Evolutionary conservation across 768 basidiomycete genomes (phyloP).

Genomic region (Psilocybe subaeruginosa): DNA sequence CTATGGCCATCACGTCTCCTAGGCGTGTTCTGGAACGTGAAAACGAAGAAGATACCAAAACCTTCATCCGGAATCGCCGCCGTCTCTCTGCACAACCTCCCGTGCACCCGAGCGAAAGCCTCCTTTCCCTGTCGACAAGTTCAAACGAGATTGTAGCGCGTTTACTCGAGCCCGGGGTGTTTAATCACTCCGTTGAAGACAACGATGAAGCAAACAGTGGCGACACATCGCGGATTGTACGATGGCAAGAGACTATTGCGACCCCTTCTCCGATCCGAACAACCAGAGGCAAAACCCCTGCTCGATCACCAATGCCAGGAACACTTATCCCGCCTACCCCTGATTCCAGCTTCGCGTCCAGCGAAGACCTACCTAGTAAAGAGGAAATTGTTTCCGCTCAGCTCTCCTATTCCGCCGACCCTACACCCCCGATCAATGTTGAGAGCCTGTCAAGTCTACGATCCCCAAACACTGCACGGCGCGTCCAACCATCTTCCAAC

Average conservation of each 20-base stretch:
- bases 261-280: constrained; percentile 22
- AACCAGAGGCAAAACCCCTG: constrained; percentile 26
- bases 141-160: constrained; percentile 49
- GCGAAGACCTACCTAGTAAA: constrained; percentile 2
- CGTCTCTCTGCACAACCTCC: constrained; percentile 29
- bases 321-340: constrained; percentile 54
- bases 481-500: constrained; percentile 26
- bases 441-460: constrained; percentile 13
- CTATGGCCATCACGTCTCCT: constrained; percentile 42
- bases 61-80: constrained; percentile 33
- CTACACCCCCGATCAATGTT: constrained; percentile 20
- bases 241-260: constrained; percentile 34
- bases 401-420: neutral
- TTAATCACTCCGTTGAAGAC: constrained; percentile 32
- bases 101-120: constrained; percentile 38
- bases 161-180: constrained; percentile 47
- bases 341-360: constrained; percentile 28
- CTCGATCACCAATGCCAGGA: constrained; percentile 56
- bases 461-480: constrained; percentile 17
- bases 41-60: constrained; percentile 36
- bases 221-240: constrained; percentile 33
- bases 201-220: constrained; percentile 27
- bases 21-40: constrained; percentile 18
- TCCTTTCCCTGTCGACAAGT: constrained; percentile 54
- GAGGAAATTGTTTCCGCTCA: constrained; percentile 12